Conservation (phyloP, 768 basidiomycete species). For the Arthromyces matolae region DNA sequence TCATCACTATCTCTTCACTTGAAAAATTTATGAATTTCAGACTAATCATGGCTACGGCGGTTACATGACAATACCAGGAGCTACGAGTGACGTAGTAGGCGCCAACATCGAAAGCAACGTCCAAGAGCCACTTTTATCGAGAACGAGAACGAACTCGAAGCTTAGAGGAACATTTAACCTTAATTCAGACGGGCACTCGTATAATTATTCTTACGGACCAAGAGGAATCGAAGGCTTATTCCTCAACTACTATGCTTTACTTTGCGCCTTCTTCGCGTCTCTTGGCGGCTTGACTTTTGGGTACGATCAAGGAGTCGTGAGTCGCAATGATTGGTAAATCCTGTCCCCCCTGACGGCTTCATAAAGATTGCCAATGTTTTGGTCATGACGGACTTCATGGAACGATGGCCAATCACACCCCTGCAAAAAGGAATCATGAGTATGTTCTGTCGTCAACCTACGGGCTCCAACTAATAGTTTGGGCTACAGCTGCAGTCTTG, state of each 20-base stretch:
- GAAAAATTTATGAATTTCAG: too few relatives aligned
- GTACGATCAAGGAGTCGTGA: conserved; percentile 76
- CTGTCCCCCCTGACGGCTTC: neutral
- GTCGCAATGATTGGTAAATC: conserved; percentile 6
- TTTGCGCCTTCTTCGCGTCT: conserved; percentile 72
- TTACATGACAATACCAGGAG: conserved; percentile 16
- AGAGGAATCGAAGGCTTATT: conserved; percentile 60
- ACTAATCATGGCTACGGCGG: conserved; percentile 13
- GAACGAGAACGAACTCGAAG: conserved; percentile 3
- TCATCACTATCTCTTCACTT: neutral
- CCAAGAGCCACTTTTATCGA: conserved; percentile 9
- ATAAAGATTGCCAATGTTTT: conserved; percentile 73
- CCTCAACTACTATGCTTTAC: conserved; percentile 60
- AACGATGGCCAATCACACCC: conserved; percentile 66
- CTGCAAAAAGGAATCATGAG: conserved; percentile 78
- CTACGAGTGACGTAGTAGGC: too few relatives aligned
- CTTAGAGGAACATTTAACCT: conserved; percentile 32
- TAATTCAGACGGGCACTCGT: conserved; percentile 35
- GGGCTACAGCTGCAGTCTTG: conserved; percentile 59
- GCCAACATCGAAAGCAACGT: neutral
- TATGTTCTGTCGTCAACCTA: conserved; percentile 29
- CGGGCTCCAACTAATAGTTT: neutral
- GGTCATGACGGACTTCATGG: conserved; percentile 73
- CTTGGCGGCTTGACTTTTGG: conserved; percentile 79
- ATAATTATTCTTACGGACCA: conserved; percentile 73